Conservation (phyloP, 73 alveolate genomes). For the Stentor roeselii region DNA sequence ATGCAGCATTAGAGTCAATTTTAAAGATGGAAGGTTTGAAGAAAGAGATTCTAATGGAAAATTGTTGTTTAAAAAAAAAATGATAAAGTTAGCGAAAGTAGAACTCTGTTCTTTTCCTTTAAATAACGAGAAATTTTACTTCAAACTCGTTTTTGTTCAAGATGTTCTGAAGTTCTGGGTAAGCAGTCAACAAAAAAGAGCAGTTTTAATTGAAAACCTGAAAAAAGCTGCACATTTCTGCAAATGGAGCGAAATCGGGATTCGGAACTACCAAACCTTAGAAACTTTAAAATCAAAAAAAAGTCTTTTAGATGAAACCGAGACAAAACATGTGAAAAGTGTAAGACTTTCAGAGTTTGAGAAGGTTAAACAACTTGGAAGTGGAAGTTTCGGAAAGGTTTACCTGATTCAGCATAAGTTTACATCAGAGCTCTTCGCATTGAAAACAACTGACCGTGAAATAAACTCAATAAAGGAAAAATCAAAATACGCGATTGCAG, state of each 20-base stretch:
- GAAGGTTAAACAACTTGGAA: neutral
- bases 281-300: too few species aligned
- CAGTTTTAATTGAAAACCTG: too few species aligned
- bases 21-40: neutral
- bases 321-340: neutral
- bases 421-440: neutral
- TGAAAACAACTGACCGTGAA: neutral
- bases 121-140: neutral
- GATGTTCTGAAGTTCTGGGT: neutral
- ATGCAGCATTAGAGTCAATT: neutral
- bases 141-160: neutral
- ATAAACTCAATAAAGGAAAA: neutral
- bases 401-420: neutral
- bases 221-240: neutral
- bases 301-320: neutral
- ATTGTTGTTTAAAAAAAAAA: too few species aligned
- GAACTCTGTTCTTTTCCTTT: neutral
- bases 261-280: neutral
- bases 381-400: neutral
- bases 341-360: neutral
- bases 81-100: neutral
- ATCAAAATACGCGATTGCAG: neutral
- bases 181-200: neutral
- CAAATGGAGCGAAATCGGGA: neutral
- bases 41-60: neutral